phyloP scores from a whole-genome alignment of 495 filamentous ascomycete genomes.

The Aspergillus baeticus region DNA sequence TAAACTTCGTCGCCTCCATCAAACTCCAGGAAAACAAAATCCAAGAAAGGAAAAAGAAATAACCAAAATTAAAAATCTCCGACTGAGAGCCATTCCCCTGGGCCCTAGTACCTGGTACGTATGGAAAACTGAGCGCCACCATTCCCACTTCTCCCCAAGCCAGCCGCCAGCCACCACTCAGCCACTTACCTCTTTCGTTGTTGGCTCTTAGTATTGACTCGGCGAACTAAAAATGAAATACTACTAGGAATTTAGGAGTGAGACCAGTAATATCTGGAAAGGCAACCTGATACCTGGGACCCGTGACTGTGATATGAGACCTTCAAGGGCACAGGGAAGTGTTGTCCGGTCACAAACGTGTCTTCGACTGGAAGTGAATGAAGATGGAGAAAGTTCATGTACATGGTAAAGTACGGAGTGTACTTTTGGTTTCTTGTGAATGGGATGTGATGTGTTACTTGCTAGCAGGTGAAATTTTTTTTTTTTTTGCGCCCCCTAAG shows the following conservation, averaged over 20 bases:
- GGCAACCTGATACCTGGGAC: too few relatives aligned
- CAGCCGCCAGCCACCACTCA: constrained; percentile 7
- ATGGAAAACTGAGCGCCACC: neutral
- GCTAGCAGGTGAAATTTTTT: too few relatives aligned
- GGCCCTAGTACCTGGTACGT: neutral
- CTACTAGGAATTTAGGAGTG: neutral
- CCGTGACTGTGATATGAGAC: too few relatives aligned
- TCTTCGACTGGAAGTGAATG: too few relatives aligned
- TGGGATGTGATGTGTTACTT: too few relatives aligned
- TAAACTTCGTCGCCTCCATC: neutral
- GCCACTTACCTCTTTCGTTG: neutral
- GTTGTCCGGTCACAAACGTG: too few relatives aligned
- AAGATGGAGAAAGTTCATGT: too few relatives aligned
- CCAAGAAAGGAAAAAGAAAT: neutral
- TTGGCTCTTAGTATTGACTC: neutral
- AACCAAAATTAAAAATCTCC: neutral
- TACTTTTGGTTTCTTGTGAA: too few relatives aligned
- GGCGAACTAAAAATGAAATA: neutral
- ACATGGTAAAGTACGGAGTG: too few relatives aligned
- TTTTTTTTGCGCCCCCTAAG: too few relatives aligned
- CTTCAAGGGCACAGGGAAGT: too few relatives aligned
- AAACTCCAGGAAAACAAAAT: neutral
- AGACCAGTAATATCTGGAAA: too few relatives aligned
- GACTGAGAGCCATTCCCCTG: neutral
- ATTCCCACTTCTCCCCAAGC: neutral